A percentile compares a stretch with the other conserved stretches of the same genome.
These are phyloP conservation scores for Aphanomyces astaci DNA, from an alignment of 352 stramenopile genomes.

Conservation along the genomic window DNA sequence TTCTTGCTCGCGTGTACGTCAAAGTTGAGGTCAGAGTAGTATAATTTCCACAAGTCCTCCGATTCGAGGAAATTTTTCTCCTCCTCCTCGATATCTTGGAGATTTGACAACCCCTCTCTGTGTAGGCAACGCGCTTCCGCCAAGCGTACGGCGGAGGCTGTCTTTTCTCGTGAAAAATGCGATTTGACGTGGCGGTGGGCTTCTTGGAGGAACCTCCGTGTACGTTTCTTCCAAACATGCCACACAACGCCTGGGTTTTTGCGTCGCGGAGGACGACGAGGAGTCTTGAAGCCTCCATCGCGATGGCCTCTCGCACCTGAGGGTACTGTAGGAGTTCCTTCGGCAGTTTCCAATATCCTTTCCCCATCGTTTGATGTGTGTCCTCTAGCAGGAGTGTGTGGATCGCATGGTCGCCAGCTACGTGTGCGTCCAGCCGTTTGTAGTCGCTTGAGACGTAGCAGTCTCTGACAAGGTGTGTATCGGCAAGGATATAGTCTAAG, in stretches of 20 bases:
- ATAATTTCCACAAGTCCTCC: neutral
- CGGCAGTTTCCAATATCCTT: neutral
- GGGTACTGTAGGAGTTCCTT: neutral
- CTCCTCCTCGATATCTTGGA: neutral
- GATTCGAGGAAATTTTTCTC: neutral
- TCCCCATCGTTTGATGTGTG: neutral
- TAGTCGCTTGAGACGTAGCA: too few species aligned
- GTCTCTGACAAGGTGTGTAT: too few species aligned
- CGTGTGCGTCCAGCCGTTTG: too few species aligned
- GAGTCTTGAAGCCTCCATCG: neutral
- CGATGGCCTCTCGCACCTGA: neutral
- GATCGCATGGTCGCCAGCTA: neutral
- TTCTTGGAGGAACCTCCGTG: neutral
- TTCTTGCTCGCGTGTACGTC: neutral
- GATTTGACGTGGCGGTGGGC: neutral
- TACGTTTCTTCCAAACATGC: neutral
- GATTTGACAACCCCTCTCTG: neutral
- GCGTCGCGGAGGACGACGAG: neutral
- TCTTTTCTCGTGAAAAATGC: neutral
- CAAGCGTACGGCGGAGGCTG: neutral
- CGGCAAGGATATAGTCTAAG: too few species aligned
- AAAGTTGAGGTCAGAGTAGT: neutral
- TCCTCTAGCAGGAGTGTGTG: neutral
- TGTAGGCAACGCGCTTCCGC: neutral
- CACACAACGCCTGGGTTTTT: neutral